Evolutionary conservation across 495 filamentous ascomycete species (phyloP), one percentile per base, ranked within the genome.

Genomic region (Choiromyces venosus): DNA sequence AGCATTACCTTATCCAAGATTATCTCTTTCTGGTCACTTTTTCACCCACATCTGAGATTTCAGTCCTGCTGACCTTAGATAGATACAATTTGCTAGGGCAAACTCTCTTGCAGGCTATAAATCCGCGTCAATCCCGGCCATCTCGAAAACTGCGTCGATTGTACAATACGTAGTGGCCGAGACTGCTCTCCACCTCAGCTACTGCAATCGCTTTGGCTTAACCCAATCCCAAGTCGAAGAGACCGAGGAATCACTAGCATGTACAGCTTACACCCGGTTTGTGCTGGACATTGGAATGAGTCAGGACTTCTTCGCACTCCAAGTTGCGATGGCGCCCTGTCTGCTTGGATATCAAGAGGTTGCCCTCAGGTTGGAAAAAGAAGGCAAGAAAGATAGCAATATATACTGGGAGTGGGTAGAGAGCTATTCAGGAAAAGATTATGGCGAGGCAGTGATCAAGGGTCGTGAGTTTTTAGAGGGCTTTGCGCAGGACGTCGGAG

Each of bases 361-460:
- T 76, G 94, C 89, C 10, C 84, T 84, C 68, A 86, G 90, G 70
- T 85, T 97, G 0, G 29, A 25, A 37, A 84, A 89, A 75, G 82
- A 83, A 16, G 86, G 90, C 70, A 81, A 85, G 19, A 87, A 88
- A 68, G 85, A 90, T 65, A 89, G 87, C 1, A 97, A 96, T 81
- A 83, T 83, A n/a, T 97, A 94, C 83, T 94, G 90, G 89, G 87
- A 90, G 68, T 97, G 94, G 94, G 91, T 97, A 66, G 83, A 92
- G 81, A 94, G 91, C 74, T 97, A 97, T 82, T 87, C 90, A 18
- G 89, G 88, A 7, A 89, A 91, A 21, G 91, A 95, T 80, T 96
- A 94, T 76, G 81, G 83, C 5, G 84, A 89, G 66, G 90, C 92
- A 12, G 89, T 94, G 46, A 84, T 83, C 71, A 83, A 87, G 3